Percentiles rank a stretch among this genome's conserved stretches.
Conservation (phyloP, 2,329 filamentous ascomycete genomes). For the Monosporascus sp. region DNA sequence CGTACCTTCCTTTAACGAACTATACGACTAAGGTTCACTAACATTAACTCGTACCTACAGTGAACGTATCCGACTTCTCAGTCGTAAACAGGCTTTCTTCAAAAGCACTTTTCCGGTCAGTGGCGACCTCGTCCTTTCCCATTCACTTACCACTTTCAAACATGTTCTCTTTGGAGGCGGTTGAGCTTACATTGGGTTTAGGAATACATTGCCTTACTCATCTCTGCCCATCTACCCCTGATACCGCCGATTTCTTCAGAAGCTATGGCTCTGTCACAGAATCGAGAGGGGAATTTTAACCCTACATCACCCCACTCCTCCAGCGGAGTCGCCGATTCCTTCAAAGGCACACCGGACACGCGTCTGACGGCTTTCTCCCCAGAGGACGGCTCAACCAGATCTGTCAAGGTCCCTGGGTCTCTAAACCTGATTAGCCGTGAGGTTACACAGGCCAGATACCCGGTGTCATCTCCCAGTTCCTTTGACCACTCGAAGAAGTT, state of each 20-base stretch:
- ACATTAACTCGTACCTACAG: too few relatives aligned
- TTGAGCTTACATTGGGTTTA: too few relatives aligned
- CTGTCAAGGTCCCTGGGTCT: constrained; percentile 30
- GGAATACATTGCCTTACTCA: not conserved
- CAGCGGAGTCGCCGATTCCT: constrained; percentile 47
- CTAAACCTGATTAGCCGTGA: constrained; percentile 27
- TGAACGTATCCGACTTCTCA: too few relatives aligned
- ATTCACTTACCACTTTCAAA: too few relatives aligned
- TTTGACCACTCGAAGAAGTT: constrained; percentile 16
- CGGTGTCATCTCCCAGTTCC: constrained; percentile 15
- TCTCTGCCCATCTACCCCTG: constrained; percentile 1
- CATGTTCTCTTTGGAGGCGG: too few relatives aligned
- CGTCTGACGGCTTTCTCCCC: constrained; percentile 60
- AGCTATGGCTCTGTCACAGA: constrained; percentile 33
- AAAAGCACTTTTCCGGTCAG: too few relatives aligned
- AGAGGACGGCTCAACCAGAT: constrained; percentile 44
- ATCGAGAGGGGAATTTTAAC: constrained; percentile 35
- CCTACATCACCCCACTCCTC: constrained; percentile 48
- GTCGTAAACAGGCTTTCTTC: too few relatives aligned
- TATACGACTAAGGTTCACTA: too few relatives aligned
- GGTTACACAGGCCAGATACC: constrained; percentile 17
- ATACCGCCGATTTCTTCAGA: constrained; percentile 8
- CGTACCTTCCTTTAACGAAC: too few relatives aligned
- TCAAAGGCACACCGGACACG: constrained; percentile 60
- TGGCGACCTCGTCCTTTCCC: too few relatives aligned